Evolutionary conservation across 306 rosid genomes (phyloP).

Genomic region (Vigna radiata): DNA sequence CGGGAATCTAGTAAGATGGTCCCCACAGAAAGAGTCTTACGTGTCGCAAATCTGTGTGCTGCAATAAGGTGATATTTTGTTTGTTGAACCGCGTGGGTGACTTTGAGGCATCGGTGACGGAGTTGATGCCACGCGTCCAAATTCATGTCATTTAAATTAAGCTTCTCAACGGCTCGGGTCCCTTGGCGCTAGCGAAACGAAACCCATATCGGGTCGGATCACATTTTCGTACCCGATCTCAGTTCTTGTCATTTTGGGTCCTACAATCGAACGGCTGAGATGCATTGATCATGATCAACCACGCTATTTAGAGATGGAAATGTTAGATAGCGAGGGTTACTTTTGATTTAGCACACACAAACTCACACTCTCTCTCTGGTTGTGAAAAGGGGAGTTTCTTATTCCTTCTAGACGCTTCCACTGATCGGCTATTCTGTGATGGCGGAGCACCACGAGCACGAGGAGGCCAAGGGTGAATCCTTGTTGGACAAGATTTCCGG

Average conservation of each 20-base stretch:
- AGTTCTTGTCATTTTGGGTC: not conserved
- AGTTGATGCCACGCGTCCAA: constrained; percentile 45
- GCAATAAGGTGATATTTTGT: not conserved
- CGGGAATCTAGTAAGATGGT: not conserved
- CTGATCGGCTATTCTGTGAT: constrained; percentile 26
- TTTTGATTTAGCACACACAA: not conserved
- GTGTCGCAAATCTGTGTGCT: constrained; percentile 42
- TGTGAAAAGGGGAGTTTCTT: constrained; percentile 34
- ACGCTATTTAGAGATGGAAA: constrained; percentile 47
- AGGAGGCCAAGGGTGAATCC: constrained; percentile 61
- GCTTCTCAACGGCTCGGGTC: constrained; percentile 37
- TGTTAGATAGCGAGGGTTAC: not conserved
- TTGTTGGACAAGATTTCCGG: constrained; percentile 70
- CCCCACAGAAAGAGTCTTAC: constrained; percentile 33
- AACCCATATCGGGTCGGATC: not conserved
- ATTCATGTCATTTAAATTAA: not conserved
- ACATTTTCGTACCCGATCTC: not conserved
- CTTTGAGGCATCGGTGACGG: constrained; percentile 23
- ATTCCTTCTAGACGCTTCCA: constrained; percentile 48
- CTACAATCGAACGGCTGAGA: constrained; percentile 43
- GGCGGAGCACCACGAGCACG: constrained; percentile 67
- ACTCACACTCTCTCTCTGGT: not conserved
- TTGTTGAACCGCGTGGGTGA: constrained; percentile 26
- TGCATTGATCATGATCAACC: constrained; percentile 26
- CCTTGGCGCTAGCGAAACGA: constrained; percentile 36